Percentiles rank a stretch among this genome's conserved stretches.
Conservation (phyloP, 495 filamentous ascomycete species). For the Podospora conica region DNA sequence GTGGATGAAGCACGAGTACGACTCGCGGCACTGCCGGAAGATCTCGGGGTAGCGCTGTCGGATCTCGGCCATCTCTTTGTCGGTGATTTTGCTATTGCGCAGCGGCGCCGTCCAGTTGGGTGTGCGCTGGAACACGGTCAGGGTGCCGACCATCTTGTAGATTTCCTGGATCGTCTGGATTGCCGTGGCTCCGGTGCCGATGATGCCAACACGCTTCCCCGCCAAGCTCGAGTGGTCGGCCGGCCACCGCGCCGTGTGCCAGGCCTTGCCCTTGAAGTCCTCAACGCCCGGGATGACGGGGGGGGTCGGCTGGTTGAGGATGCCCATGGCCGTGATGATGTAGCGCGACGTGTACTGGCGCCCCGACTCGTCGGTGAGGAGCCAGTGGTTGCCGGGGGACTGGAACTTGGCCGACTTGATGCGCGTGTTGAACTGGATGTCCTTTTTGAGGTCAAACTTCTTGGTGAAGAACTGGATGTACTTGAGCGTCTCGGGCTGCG, state of each 20-base stretch:
- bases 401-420: constrained; percentile 37
- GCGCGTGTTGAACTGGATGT: constrained; percentile 36
- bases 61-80: constrained; percentile 36
- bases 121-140: constrained; percentile 45
- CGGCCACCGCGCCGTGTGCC: constrained; percentile 48
- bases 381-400: constrained; percentile 30
- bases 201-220: constrained; percentile 43
- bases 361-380: constrained; percentile 29
- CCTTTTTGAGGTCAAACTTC: constrained; percentile 36
- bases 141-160: constrained; percentile 38
- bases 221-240: constrained; percentile 40
- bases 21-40: constrained; percentile 39
- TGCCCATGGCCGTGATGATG: constrained; percentile 34
- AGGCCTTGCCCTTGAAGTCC: constrained; percentile 40
- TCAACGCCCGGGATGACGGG: constrained; percentile 36
- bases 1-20: constrained; percentile 44
- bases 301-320: constrained; percentile 39
- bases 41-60: constrained; percentile 42
- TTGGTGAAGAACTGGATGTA: constrained; percentile 44
- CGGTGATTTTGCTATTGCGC: constrained; percentile 33
- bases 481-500: constrained; percentile 30
- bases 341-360: constrained; percentile 22
- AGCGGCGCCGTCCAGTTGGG: constrained; percentile 52
- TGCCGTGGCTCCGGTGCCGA: constrained; percentile 50
- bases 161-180: constrained; percentile 44